Evolutionary conservation across 1,284 basidiomycete species (phyloP), one percentile per base, ranked within the genome.

Genomic region (Grifola frondosa): DNA sequence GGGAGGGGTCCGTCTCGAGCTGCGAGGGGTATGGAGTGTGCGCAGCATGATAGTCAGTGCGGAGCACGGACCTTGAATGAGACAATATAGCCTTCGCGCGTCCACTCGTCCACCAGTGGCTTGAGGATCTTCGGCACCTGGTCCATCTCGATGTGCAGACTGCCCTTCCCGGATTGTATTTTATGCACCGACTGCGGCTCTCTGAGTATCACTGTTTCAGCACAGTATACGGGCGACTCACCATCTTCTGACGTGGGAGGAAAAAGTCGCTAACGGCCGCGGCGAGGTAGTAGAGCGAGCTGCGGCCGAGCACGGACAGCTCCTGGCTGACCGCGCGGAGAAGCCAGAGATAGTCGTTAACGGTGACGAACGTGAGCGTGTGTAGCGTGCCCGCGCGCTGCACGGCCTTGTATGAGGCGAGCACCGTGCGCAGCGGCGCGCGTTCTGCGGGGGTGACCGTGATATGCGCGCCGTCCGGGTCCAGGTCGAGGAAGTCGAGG

Each of bases 211-310:
- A 37, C n/a, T 16, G 21, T 8, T 5, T 17, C 16, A 28, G 24
- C n/a, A 7, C 5, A 6, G 4, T 5, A 13, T 10, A 12, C 12
- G 13, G 15, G 11, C 17, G 17, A 73, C 83, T 51, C 54, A 92
- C 93, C 77, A 97, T 82, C 59, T 81, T 87, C 59, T 95, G 88
- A 37, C 82, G 75, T 0, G 96, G 96, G 30, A 99, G 73, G 74
- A 97, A 99, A 64, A 99, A 99, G 66, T 99, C 96, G 63, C 89
- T 94, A 32, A 99, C 97, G 1, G 97, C 97, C 0, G 96, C 96
- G 11, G 96, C 96, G 40, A 99, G 84, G 63, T 98, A 99, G 69
- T 93, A 98, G 82, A 99, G 80, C 2, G 85, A 88, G 25, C 73
- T 75, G 40, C 89, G 70, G 2, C 88, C 81, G 3, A 96, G 61